Evolutionary conservation across 176 grass and related monocot species (phyloP), one percentile per base, ranked within the genome.

Genomic region (Aegilops tauschii): DNA sequence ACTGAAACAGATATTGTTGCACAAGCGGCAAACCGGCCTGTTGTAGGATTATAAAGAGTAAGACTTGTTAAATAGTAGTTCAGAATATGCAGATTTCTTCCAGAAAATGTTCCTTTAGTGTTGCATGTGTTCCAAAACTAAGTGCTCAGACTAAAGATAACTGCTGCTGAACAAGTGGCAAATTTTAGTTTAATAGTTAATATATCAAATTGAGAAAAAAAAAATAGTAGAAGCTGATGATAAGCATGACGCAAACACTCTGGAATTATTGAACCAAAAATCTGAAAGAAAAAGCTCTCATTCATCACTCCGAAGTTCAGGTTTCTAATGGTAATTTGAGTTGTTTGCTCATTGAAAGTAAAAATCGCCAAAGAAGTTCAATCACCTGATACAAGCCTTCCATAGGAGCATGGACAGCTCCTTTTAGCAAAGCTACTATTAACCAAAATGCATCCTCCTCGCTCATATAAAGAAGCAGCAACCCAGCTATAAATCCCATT

Each of bases 391-490:
- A 98, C 82, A 98, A 91, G 21, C 97, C 97, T 83, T 98, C 94
- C 93, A 98, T 98, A 68, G 97, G 97, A 14, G 92, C 79, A 96
- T 98, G 97, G 83, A 98, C 94, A 21, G 97, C 97, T 79, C 97
- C 97, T 77, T 99, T 99, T 9, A 99, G 87, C 88, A 99, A 92
- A 25, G 94, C 97, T 32, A 99, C 97, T 80, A 99, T 89, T 65
- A 99, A 79, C 97, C 97, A 99, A 83, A 99, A 99, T 78, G 90
- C 94, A 90, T 99, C 94, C 71, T 99, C 97, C 54, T 99, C 97
- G 27, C 97, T 94, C 97, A 99, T 99, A 75, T 99, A 99, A 77
- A 99, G 94, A 83, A 99, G 94, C 25, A 99, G 84, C 69, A 99
- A 39, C 54, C 94, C 94, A 8, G 94, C 92, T 94, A 99, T 90